Evolutionary conservation across 352 stramenopile species (phyloP).

Genomic region (Phytophthora pistaciae): DNA sequence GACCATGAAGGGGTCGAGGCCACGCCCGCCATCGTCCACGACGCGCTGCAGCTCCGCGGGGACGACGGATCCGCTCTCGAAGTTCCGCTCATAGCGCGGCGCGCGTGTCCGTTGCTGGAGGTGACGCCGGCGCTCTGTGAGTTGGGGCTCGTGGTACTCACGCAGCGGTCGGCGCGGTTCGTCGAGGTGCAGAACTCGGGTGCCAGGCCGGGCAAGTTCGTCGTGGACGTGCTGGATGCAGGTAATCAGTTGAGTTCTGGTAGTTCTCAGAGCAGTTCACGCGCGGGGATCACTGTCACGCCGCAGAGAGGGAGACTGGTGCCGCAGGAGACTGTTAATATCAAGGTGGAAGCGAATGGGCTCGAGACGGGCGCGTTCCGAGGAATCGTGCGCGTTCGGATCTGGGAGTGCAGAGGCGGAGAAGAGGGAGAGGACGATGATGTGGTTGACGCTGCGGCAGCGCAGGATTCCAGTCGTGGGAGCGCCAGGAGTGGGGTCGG

Average conservation of each 20-base stretch:
- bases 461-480: background rate
- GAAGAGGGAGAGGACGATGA: constrained; percentile 23
- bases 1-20: constrained; percentile 6
- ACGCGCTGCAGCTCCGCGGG: constrained; percentile 62
- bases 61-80: constrained; percentile 71
- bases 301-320: constrained; percentile 43
- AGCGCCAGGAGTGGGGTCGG: background rate
- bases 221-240: constrained; percentile 58
- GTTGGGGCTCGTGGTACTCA: constrained; percentile 71
- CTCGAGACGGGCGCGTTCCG: constrained; percentile 51
- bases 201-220: constrained; percentile 47
- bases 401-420: constrained; percentile 38
- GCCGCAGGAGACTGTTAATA: constrained; percentile 40
- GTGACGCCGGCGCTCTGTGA: constrained; percentile 64
- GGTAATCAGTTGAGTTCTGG: background rate
- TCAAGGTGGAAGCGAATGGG: constrained; percentile 61
- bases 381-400: constrained; percentile 48
- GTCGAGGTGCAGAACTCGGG: constrained; percentile 68
- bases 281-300: constrained; percentile 33
- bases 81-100: constrained; percentile 66
- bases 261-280: constrained; percentile 4
- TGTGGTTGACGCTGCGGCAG: constrained; percentile 1
- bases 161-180: constrained; percentile 58
- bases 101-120: constrained; percentile 65
- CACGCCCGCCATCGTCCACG: constrained; percentile 55